A percentile compares a stretch with the other conserved stretches of the same genome.
Evolutionary conservation across 305 asterid species (phyloP).

Genomic region (Petunia hybrid): DNA sequence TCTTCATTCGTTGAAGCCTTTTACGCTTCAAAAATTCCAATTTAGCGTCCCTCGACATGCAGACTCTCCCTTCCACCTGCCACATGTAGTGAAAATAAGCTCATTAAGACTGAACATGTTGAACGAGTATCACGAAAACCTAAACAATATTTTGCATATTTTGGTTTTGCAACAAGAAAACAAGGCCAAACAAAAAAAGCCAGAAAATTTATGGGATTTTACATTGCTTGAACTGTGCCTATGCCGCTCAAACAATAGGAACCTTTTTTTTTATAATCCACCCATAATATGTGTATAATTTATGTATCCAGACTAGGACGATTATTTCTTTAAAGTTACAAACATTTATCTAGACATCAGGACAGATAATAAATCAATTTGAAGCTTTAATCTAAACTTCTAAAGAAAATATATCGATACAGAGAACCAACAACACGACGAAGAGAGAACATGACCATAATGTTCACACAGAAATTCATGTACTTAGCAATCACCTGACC

Average conservation of each 20-base stretch:
- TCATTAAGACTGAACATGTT: neutral
- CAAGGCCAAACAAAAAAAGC: too few relatives aligned
- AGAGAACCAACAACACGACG: neutral
- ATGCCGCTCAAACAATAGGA: too few relatives aligned
- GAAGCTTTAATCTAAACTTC: neutral
- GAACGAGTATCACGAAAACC: neutral
- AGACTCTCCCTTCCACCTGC: constrained; percentile 91
- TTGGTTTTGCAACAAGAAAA: too few relatives aligned
- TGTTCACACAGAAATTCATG: neutral
- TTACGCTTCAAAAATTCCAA: constrained; percentile 80
- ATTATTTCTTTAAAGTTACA: too few relatives aligned
- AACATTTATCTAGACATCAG: too few relatives aligned
- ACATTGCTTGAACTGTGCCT: too few relatives aligned
- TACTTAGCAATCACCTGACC: neutral
- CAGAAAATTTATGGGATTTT: too few relatives aligned
- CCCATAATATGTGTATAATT: too few relatives aligned
- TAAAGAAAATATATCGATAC: neutral
- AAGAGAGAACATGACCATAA: neutral
- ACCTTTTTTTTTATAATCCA: too few relatives aligned
- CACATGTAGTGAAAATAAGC: constrained; percentile 31
- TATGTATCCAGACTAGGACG: too few relatives aligned
- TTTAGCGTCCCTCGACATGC: constrained; percentile 79
- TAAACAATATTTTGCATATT: too few relatives aligned
- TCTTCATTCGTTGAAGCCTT: constrained; percentile 80
- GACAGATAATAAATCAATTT: too few relatives aligned